Evolutionary conservation across 1,284 basidiomycete species (phyloP), one percentile per base, ranked within the genome.

Genomic region (Moesziomyces globuligerus): DNA sequence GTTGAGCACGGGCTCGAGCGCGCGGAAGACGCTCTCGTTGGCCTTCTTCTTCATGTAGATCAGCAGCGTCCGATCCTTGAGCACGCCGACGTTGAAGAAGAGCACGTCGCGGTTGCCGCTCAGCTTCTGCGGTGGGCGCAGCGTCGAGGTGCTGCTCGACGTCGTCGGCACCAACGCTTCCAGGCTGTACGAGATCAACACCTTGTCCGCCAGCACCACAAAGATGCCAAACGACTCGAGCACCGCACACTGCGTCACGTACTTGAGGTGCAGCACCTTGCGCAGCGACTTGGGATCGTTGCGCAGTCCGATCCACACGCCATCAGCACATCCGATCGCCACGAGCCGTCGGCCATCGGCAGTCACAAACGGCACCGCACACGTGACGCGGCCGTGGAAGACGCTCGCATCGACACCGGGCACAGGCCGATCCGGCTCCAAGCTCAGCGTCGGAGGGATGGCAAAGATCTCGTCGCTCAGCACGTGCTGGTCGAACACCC

Each of bases 21-120:
- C 92, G 53, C 92, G 90, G 86, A 98, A 96, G 39, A 95, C 89
- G 56, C 92, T 93, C 74, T 96, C 92, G 88, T 75, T 84, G 18
- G 94, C 92, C 58, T 93, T 92, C 84, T 91, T 94, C 84, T 94
- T 95, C 89, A 94, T 94, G 83, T 94, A 97, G 52, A 96, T 90
- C 8, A 98, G 90, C 20, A 96, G 85, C 0, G 93, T 95, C 13
- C 93, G 87, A 25, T 89, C 90, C 32, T 89, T 88, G 34, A 95
- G 86, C 60, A 89, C 89, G 20, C 95, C 95, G 21, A 96, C 91
- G 53, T 89, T 91, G 85, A 98, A 98, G 85, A 95, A 97, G 62
- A 91, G 89, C 8, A 98, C 93, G 74, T 96, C 94, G 76, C 91
- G 89, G 72, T 89, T 89, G 9, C 91, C 90, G 77, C 91, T 92